Conservation (phyloP, 345 rosid species). For the Citrus trifoliata region DNA sequence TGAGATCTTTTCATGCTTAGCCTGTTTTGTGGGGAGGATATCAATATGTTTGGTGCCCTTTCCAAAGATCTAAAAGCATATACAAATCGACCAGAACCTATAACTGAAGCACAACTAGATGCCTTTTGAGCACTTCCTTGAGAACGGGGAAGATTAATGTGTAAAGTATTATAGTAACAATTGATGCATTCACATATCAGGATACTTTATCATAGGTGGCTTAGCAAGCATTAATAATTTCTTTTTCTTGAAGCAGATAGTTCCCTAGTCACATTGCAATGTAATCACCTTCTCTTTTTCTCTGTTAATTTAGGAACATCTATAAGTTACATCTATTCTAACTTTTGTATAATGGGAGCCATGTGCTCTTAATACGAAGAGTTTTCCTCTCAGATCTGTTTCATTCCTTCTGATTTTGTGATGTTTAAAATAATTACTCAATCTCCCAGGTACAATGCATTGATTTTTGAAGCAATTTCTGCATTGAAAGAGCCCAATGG, state of each 20-base stretch:
- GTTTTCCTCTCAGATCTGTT: background rate
- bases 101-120: background rate
- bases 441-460: slow-evolving; percentile 50
- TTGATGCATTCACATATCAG: background rate
- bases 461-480: slow-evolving; percentile 82
- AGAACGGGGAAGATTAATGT: background rate
- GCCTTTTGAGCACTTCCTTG: background rate
- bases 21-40: background rate
- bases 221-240: background rate
- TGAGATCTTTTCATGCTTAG: background rate
- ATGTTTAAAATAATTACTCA: slow-evolving; percentile 1
- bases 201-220: background rate
- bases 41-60: background rate
- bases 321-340: background rate
- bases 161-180: background rate
- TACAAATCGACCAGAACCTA: background rate
- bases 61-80: background rate
- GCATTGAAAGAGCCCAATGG: slow-evolving; percentile 60
- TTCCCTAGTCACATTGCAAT: background rate
- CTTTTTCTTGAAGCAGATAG: background rate
- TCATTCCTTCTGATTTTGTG: background rate
- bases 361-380: background rate
- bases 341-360: background rate
- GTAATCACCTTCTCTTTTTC: background rate
- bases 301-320: background rate